Conservation (phyloP, 257 asterid genomes). For the Schizonepeta tenuifolia region DNA sequence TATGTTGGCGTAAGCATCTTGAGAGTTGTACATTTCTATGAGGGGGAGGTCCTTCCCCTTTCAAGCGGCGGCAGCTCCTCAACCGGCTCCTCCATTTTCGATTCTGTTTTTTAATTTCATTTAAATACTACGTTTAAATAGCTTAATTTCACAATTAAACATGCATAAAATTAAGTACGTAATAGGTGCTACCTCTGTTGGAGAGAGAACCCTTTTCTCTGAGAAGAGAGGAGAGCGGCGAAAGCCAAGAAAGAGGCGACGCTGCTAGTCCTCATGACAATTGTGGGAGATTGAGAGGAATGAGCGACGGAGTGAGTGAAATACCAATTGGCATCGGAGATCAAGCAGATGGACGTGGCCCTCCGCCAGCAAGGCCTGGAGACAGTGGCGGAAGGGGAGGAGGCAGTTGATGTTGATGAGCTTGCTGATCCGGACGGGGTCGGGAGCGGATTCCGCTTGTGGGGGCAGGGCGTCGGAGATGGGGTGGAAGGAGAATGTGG, state of each 20-base stretch:
- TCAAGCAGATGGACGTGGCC: conserved; percentile 28
- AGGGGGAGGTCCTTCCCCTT: conserved; percentile 43
- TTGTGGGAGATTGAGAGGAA: conserved; percentile 46
- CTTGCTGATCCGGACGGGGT: conserved; percentile 24
- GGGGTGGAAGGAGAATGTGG: conserved; percentile 41
- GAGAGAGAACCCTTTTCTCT: conserved; percentile 35
- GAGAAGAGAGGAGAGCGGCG: conserved; percentile 35
- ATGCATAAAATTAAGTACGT: no score
- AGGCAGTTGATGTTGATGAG: conserved; percentile 31
- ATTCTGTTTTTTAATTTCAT: conserved; percentile 24
- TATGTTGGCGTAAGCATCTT: conserved; percentile 23
- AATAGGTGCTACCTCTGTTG: conserved; percentile 42
- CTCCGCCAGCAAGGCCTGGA: conserved; percentile 2
- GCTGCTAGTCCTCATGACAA: conserved; percentile 43
- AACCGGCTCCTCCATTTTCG: conserved; percentile 38
- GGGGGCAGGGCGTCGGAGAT: conserved; percentile 41
- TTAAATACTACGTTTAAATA: no score
- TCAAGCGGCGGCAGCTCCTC: conserved; percentile 42
- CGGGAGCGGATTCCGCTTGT: neutral
- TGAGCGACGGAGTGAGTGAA: conserved; percentile 42
- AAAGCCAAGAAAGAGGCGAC: conserved; percentile 39
- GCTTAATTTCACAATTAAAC: no score
- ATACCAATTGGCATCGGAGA: conserved; percentile 39
- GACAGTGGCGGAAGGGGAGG: conserved; percentile 23
- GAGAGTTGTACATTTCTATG: conserved; percentile 16